Evolutionary conservation across 352 stramenopile species (phyloP), one percentile per base, ranked within the genome.

Genomic region (Phytophthora tubulina): DNA sequence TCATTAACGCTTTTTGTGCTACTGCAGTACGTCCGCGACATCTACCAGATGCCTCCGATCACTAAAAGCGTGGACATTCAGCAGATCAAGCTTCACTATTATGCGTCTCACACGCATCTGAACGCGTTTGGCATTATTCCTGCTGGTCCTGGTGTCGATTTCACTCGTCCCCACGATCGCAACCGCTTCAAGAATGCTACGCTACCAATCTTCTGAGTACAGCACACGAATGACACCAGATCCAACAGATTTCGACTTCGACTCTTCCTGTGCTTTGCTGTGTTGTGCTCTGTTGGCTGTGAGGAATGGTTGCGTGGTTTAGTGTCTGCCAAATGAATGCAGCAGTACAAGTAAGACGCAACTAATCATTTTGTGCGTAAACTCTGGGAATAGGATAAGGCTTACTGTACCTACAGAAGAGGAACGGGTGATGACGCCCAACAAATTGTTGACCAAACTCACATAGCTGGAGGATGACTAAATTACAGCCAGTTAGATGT

Each of bases 71-170:
- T 85, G 8, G 62, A 85, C 58, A 82, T 88, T 32, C 62, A 79
- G 36, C 81, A 84, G 45, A 89, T 83, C 58, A 84, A 84, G 36
- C 45, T 81, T 17, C 72, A 82, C 52, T 90, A 90, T 54, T 90
- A 86, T 45, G 75, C 66, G 41, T 87, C 79, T 52, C 81, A 85
- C 56, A 80, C 78, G 41, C 76, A 80, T 49, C 64, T 86, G 65
- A 88, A 89, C 55, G n/a, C 79, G 41, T 80, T 80, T n/a, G 76
- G 72, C 3, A 82, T 89, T 39, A 63, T 89, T 39, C 73, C 79
- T 32, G 67, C 39, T 7, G 79, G 79, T 4, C 60, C 67, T 33
- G 44, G 27, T 9, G 48, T 74, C 33, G 71, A 86, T 50, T 81
- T 80, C 54, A 61, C 57, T 7, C 39, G 51, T 3, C 62, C 63